Evolutionary conservation across 2,329 filamentous ascomycete species (phyloP).

Genomic region (Colletotrichum gloeosporioides): DNA sequence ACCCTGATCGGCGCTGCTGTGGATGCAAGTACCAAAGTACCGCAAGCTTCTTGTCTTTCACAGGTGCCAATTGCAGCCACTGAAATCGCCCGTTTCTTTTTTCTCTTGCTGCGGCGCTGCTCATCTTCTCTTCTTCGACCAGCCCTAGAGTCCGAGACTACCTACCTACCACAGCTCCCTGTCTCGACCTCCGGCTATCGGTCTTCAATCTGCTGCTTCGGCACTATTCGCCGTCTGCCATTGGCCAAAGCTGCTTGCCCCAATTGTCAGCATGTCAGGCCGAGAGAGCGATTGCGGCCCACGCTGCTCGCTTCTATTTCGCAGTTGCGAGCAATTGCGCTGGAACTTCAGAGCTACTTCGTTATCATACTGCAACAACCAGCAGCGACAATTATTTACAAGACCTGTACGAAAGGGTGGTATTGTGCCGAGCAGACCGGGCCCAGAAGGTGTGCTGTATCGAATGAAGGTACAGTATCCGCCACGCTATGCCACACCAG

Average conservation of each 20-base stretch:
- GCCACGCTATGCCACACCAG: not conserved
- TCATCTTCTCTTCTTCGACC: not conserved
- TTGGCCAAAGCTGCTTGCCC: not conserved
- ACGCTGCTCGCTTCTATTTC: not conserved
- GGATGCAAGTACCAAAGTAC: not conserved
- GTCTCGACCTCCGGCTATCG: slow-evolving; percentile 14
- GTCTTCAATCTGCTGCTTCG: not conserved
- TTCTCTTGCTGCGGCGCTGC: not conserved
- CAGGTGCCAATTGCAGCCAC: not conserved
- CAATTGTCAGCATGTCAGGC: not conserved
- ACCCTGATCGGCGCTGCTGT: slow-evolving; percentile 15
- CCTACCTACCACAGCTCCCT: not conserved
- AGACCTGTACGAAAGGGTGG: not conserved
- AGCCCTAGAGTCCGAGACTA: not conserved
- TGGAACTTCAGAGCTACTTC: not conserved
- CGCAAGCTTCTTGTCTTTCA: not conserved
- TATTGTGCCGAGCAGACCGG: slow-evolving; percentile 7
- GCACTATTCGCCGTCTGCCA: not conserved
- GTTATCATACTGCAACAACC: not conserved
- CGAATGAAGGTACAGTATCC: not conserved
- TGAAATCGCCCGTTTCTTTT: not conserved
- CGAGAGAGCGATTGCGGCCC: slow-evolving; percentile 9
- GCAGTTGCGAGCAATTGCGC: not conserved
- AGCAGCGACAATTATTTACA: not conserved
- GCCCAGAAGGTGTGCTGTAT: not conserved